Evolutionary conservation across 257 asterid species (phyloP).

Genomic region (Solanum arcanum): DNA sequence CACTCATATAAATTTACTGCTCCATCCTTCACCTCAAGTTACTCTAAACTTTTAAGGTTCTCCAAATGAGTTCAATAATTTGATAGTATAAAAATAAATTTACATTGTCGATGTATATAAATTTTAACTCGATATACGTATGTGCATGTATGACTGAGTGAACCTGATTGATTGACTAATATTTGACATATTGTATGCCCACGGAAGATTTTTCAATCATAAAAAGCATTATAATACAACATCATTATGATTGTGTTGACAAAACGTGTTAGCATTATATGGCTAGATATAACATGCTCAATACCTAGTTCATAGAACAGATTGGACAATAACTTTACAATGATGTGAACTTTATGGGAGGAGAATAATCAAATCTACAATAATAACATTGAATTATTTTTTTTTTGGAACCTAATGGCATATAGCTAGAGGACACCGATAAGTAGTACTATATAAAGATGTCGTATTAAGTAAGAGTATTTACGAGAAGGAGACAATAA

Average conservation of each 20-base stretch:
- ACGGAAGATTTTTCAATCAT: neutral
- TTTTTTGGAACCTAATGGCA: neutral
- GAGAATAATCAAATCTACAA: neutral
- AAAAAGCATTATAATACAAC: neutral
- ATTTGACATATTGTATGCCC: neutral
- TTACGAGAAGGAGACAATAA: no score
- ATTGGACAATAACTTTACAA: neutral
- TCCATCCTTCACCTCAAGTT: neutral
- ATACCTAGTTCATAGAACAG: neutral
- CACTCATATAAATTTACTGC: neutral
- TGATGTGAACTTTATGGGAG: neutral
- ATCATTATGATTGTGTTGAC: neutral
- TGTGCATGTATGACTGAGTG: neutral
- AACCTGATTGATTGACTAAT: neutral
- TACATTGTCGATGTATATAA: neutral
- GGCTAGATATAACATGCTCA: neutral
- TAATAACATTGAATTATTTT: neutral
- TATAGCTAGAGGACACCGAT: neutral
- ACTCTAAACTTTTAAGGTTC: neutral
- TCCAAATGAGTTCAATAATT: neutral
- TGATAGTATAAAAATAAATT: neutral
- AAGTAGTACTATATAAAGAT: neutral
- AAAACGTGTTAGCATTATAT: neutral
- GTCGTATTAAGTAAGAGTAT: no score
- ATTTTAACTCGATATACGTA: no score